These are phyloP conservation scores for Lindgomyces ingoldianus DNA, from an alignment of 495 filamentous ascomycete genomes.

Conservation along the genomic window DNA sequence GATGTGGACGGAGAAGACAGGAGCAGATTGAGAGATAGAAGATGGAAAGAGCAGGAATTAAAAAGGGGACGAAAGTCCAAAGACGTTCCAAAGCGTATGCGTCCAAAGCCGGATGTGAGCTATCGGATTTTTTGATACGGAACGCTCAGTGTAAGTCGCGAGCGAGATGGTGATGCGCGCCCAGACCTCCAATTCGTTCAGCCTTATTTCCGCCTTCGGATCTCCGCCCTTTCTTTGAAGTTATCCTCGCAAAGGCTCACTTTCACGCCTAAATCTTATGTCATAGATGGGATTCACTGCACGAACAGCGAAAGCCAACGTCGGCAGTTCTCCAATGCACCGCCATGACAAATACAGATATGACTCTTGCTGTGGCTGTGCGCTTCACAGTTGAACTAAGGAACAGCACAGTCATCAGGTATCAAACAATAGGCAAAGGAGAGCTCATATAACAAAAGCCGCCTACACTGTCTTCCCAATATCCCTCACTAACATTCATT, in stretches of 20 bases:
- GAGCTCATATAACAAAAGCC: not conserved
- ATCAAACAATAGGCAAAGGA: not conserved
- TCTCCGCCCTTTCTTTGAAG: not conserved
- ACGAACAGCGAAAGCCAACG: not conserved
- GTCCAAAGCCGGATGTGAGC: not conserved
- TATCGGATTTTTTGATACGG: not conserved
- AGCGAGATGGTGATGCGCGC: conserved; percentile 28
- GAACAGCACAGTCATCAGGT: not conserved
- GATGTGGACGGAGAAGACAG: not conserved
- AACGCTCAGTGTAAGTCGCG: no score
- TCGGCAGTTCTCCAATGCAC: conserved; percentile 2
- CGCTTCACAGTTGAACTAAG: conserved; percentile 1
- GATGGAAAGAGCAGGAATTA: not conserved
- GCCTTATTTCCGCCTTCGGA: not conserved
- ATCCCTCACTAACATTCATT: not conserved
- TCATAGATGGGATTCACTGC: no score
- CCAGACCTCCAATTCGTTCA: conserved; percentile 1
- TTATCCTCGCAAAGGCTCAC: not conserved
- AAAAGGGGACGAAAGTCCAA: not conserved
- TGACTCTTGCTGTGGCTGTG: conserved; percentile 37
- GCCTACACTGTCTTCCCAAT: not conserved
- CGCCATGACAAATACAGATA: conserved; percentile 25
- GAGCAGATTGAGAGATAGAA: not conserved
- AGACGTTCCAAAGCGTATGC: not conserved
- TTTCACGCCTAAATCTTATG: not conserved